phyloP scores from a whole-genome alignment of 2,329 filamentous ascomycete species.

The Teratosphaeria nubilosa region DNA sequence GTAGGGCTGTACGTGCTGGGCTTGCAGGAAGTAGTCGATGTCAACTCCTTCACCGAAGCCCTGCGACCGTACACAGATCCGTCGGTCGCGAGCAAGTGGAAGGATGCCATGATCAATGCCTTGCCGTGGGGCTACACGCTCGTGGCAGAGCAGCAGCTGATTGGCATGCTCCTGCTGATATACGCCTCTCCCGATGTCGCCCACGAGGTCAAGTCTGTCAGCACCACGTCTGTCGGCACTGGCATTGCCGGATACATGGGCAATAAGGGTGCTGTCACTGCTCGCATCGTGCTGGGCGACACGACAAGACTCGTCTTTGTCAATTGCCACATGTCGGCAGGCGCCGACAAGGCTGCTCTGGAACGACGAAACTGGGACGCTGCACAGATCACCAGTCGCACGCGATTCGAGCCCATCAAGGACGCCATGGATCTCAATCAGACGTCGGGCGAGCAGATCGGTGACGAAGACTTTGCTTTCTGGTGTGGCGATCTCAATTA shows the following conservation, averaged over 20 bases:
- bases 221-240: constrained; percentile 74
- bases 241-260: constrained; percentile 88
- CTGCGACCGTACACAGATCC: constrained; percentile 67
- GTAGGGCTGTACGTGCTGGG: constrained; percentile 84
- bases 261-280: constrained; percentile 85
- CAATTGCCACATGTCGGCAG: constrained; percentile 85
- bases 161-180: constrained; percentile 73
- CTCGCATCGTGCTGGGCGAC: constrained; percentile 75
- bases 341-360: constrained; percentile 63
- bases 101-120: constrained; percentile 59
- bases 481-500: constrained; percentile 98
- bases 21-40: constrained; percentile 83
- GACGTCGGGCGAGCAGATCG: constrained; percentile 55
- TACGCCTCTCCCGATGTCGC: constrained; percentile 73
- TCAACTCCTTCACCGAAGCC: constrained; percentile 70
- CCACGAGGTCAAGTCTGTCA: constrained; percentile 68
- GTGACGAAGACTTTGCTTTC: constrained; percentile 86
- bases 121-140: constrained; percentile 69
- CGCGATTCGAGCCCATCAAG: constrained; percentile 65
- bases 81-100: constrained; percentile 66
- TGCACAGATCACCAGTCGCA: constrained; percentile 62
- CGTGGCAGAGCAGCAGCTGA: constrained; percentile 72
- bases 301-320: constrained; percentile 82
- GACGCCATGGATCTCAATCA: constrained; percentile 53
- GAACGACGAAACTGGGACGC: constrained; percentile 88